Evolutionary conservation across 1,284 basidiomycete genomes (phyloP), one percentile per base, ranked within the genome.

Genomic region (Cryptococcus sp.): DNA sequence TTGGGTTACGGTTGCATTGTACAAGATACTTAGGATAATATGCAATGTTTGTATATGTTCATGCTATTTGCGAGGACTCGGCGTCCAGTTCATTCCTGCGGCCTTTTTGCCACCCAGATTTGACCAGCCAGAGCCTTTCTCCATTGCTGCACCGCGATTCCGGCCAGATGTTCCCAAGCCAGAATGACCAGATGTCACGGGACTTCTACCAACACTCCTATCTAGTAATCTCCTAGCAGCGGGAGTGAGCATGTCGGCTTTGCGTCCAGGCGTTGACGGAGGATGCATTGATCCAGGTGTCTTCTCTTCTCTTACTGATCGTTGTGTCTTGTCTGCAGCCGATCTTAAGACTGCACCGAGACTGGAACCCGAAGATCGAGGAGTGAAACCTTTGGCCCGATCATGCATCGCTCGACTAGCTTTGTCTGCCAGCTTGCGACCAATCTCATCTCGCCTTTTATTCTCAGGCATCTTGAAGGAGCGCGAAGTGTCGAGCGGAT

Each of bases 211-310:
- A 22, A 74, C 54, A 46, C 86, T 87, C 60, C 88, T 81, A 66
- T 91, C 85, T 57, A 95, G 78, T 45, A 95, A 71, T 55, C 85
- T 80, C 67, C 81, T 83, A 23, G 86, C 92, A 15, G 92, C 92
- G 15, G 91, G 91, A 0, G 91, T 93, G 57, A 94, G 76, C 61
- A 82, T 85, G 6, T 87, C 89, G 19, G 83, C 65, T 25, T 67
- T 55, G 34, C 74, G 53, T 37, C 85, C 22, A 81, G 84, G 72
- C 81, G 84, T 68, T 82, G 89, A 81, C 3, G 89, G 89, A 37
- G 89, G 87, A 16, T 80, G 82, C 89, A 90, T 89, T 19, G 78
- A 70, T 22, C 82, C 81, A 17, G 60, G 65, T 5, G 63, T 67
- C 3, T 46, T 54, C 8, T 62, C 64, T 26, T 66, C 59, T 13